Evolutionary conservation across 352 stramenopile species (phyloP).

Genomic region (Peronospora destructor): DNA sequence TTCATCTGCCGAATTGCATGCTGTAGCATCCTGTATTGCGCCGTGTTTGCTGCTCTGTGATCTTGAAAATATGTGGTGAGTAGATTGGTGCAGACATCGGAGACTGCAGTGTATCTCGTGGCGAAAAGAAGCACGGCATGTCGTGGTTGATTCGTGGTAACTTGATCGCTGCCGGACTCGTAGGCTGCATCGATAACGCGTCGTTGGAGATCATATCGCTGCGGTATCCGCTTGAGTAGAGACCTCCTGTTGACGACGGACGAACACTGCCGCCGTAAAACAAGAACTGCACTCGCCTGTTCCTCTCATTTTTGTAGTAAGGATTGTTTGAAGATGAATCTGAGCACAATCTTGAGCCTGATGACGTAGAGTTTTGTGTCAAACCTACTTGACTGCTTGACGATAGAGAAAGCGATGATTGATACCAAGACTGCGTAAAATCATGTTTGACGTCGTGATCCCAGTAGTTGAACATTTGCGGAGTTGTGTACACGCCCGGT

Average conservation of each 20-base stretch:
- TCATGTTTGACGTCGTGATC: slow-evolving; percentile 31
- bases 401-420: slow-evolving; percentile 14
- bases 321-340: slow-evolving; percentile 19
- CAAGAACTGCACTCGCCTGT: slow-evolving; percentile 43
- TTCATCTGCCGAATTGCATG: slow-evolving; percentile 26
- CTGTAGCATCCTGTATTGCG: slow-evolving; percentile 20
- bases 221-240: slow-evolving; percentile 20
- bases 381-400: slow-evolving; percentile 2
- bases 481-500: slow-evolving; percentile 24
- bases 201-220: slow-evolving; percentile 34
- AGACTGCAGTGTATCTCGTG: slow-evolving; percentile 31
- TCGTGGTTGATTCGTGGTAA: slow-evolving; percentile 35
- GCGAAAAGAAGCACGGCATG: slow-evolving; percentile 54
- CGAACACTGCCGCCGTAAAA: slow-evolving; percentile 47
- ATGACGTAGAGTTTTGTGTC: slow-evolving; percentile 21
- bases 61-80: slow-evolving; percentile 33
- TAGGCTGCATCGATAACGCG: slow-evolving; percentile 14
- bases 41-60: slow-evolving; percentile 24
- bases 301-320: slow-evolving; percentile 31
- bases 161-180: slow-evolving; percentile 4
- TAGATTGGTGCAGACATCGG: slow-evolving; percentile 25
- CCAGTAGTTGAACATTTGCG: slow-evolving; percentile 29
- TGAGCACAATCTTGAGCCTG: slow-evolving; percentile 14
- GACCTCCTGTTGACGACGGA: slow-evolving; percentile 19
- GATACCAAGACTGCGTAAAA: slow-evolving; percentile 18